A percentile compares a stretch with the other conserved stretches of the same genome.
Conservation (phyloP, 352 stramenopile genomes). For the Globisporangium orthogonon region DNA sequence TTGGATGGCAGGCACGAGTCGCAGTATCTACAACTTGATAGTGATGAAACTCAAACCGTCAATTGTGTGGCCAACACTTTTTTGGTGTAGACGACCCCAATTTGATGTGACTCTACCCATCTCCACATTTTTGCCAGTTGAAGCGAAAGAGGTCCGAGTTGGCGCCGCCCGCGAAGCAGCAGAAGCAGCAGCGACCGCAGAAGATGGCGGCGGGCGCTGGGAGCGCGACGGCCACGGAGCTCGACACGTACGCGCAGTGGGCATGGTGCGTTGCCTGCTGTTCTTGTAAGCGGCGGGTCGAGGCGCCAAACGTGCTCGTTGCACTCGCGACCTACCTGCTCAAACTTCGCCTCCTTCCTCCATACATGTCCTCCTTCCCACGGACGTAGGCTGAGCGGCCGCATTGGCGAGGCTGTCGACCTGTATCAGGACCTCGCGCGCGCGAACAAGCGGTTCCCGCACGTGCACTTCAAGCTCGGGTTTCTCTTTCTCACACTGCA, state of each 20-base stretch:
- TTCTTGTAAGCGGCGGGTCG: too few relatives aligned
- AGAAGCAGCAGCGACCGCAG: not conserved
- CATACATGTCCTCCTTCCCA: too few relatives aligned
- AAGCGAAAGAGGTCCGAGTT: too few relatives aligned
- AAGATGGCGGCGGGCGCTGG: not conserved
- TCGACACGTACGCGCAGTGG: conserved; percentile 46
- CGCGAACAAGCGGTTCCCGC: conserved; percentile 26
- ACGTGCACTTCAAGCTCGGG: conserved; percentile 56
- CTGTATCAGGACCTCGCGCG: conserved; percentile 36
- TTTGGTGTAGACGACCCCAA: not conserved
- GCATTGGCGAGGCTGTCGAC: conserved; percentile 37
- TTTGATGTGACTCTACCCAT: too few relatives aligned
- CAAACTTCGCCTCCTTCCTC: too few relatives aligned
- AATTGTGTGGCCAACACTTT: not conserved
- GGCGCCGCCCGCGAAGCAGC: too few relatives aligned
- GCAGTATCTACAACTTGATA: not conserved
- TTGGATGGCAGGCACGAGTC: not conserved
- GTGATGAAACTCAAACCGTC: not conserved
- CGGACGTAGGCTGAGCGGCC: conserved; percentile 28
- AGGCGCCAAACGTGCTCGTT: too few relatives aligned
- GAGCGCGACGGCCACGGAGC: conserved; percentile 13
- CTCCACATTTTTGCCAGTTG: too few relatives aligned
- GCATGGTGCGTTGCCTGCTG: conserved; percentile 24
- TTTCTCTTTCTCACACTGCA: conserved; percentile 32
- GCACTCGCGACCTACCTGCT: too few relatives aligned